phyloP scores from a whole-genome alignment of 106 monocot species.

The Allium cepa region DNA sequence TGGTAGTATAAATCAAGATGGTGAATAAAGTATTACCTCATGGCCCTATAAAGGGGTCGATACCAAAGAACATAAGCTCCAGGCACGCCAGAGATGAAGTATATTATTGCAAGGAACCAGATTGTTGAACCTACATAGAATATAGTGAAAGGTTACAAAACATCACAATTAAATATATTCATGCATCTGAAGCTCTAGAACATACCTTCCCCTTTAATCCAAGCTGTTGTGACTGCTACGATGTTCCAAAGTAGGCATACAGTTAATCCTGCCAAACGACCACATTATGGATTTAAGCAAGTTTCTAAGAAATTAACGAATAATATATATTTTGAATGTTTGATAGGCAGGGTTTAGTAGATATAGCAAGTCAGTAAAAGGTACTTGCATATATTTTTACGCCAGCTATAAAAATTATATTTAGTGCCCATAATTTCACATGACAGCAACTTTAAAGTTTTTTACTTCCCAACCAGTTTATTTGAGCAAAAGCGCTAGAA shows the following conservation, averaged over 20 bases:
- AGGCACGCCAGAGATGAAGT: conserved; percentile 83
- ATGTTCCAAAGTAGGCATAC: conserved; percentile 83
- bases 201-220: conserved; percentile 74
- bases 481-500: no score
- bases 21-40: conserved; percentile 37
- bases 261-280: conserved; percentile 45
- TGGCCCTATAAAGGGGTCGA: conserved; percentile 87
- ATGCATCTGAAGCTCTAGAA: background rate
- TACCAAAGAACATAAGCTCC: conserved; percentile 97
- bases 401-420: no score
- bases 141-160: no score
- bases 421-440: no score
- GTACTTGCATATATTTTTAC: no score
- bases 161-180: background rate
- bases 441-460: no score
- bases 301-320: background rate
- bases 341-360: no score
- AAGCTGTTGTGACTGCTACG: conserved; percentile 69
- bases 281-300: background rate
- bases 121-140: conserved; percentile 51
- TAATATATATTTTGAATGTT: background rate
- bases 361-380: no score
- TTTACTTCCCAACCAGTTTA: no score
- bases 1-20: background rate
- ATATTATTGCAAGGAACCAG: conserved; percentile 90